Evolutionary conservation across 208 protist genomes (phyloP), one percentile per base, ranked within the genome.

Genomic region (Phytomonas sp.): DNA sequence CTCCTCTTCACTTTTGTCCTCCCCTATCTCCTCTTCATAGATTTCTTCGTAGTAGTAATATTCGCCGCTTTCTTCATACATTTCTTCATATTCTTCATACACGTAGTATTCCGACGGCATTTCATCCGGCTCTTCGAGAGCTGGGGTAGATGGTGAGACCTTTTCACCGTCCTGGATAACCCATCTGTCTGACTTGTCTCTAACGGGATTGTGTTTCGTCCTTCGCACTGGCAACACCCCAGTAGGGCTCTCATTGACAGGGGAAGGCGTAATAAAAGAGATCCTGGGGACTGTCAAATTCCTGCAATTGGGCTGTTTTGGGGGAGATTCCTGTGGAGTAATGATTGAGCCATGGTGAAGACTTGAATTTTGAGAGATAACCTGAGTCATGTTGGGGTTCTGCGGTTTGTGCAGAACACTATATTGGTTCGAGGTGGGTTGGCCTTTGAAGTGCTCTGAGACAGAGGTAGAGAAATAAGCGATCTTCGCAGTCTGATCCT

Each of bases 1-100:
- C 40, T 87, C 83, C 63, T 93, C 88, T 29, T 91, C 83, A 19
- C 82, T 75, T 19, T 84, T 77, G 29, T 93, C 84, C 61, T 89
- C 80, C 52, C 85, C 82, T 66, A 84, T 75, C 72, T 87, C 82
- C 1, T 80, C 74, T 12, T 78, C 72, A 19, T 68, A 30, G 12
- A 66, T 40, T 5, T 66, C 71, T n/a, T 74, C 63, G 7, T 66
- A 31, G 52, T 52, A 67, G 10, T 59, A 29, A 19, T 77, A 66
- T 2, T 75, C 70, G 45, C 64, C 45, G 34, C 62, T 61, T 23
- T 81, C 76, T 36, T 74, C 64, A 29, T 71, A 40, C n/a, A 59
- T 60, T 29, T 73, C 62, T 60, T 60, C 69, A 65, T 76, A 37
- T 56, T 60, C 70, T 33, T 76, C 61, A 4, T 63, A 63, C 60